Conservation (phyloP, 768 basidiomycete genomes). For the Tylopilus sp. region DNA sequence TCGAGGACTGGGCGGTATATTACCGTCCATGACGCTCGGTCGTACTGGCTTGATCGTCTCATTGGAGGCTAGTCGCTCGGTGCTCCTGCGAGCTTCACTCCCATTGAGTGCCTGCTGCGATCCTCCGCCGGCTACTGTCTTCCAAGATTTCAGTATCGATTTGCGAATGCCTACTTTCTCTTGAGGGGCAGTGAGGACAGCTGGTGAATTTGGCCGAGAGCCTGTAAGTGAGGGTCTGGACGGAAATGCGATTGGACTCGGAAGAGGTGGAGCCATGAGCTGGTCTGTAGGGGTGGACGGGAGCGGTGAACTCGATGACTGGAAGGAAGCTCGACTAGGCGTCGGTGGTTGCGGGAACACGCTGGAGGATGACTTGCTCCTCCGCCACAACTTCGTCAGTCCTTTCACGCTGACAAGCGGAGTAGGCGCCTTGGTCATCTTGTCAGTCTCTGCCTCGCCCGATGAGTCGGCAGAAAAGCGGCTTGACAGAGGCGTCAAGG, state of each 20-base stretch:
- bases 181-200: slow-evolving; percentile 24
- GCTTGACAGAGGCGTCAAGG: slow-evolving; percentile 41
- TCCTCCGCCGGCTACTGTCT: slow-evolving; percentile 40
- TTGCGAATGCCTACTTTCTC: slow-evolving; percentile 53
- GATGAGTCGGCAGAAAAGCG: slow-evolving; percentile 79
- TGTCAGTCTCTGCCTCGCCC: slow-evolving; percentile 29
- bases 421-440: slow-evolving; percentile 30
- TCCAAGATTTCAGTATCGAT: slow-evolving; percentile 70
- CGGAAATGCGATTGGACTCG: slow-evolving; percentile 14
- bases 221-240: slow-evolving; percentile 33
- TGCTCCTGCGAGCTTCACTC: slow-evolving; percentile 35
- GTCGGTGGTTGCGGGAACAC: slow-evolving; percentile 35
- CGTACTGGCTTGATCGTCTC: slow-evolving; percentile 39
- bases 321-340: slow-evolving; percentile 36
- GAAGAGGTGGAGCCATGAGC: slow-evolving; percentile 25
- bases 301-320: slow-evolving; percentile 21
- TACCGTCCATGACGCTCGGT: slow-evolving; percentile 44
- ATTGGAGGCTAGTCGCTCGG: slow-evolving; percentile 36
- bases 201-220: slow-evolving; percentile 29
- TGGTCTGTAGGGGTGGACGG: slow-evolving; percentile 37
- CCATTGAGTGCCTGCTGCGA: slow-evolving; percentile 28
- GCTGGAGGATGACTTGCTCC: slow-evolving; percentile 48
- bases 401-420: slow-evolving; percentile 71
- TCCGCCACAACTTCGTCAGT: slow-evolving; percentile 77
- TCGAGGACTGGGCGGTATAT: slow-evolving; percentile 60